Evolutionary conservation across 2,329 filamentous ascomycete species (phyloP).

Genomic region (Tolypocladium cylindrosporum): DNA sequence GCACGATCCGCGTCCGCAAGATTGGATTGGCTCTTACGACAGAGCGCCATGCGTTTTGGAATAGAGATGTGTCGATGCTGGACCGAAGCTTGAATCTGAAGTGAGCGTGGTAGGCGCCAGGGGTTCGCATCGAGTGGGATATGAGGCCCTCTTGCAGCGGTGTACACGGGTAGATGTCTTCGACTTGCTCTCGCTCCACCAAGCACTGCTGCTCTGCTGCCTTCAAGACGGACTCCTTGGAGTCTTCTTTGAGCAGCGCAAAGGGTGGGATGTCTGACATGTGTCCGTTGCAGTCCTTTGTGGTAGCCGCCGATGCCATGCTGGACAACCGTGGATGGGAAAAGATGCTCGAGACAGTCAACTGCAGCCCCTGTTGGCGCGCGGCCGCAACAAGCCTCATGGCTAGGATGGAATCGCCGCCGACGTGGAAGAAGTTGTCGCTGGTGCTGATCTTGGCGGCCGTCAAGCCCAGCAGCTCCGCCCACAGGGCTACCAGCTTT

Average conservation of each 20-base stretch:
- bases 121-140: constrained; percentile 32
- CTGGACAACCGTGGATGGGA: constrained; percentile 4
- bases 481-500: constrained; percentile 1
- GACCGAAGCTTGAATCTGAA: constrained; percentile 26
- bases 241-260: neutral
- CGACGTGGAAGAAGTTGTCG: constrained; percentile 35
- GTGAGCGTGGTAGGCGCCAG: constrained; percentile 34
- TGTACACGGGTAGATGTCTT: constrained; percentile 41
- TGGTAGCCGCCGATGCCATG: neutral
- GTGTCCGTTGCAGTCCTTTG: neutral
- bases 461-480: constrained; percentile 3
- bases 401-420: constrained; percentile 35
- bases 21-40: constrained; percentile 23
- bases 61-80: constrained; percentile 16
- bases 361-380: constrained; percentile 20
- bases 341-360: constrained; percentile 34
- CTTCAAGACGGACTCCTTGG: neutral
- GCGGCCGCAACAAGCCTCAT: constrained; percentile 29
- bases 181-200: constrained; percentile 14
- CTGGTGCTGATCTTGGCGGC: constrained; percentile 20
- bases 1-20: constrained; percentile 32
- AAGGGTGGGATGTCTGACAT: neutral
- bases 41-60: constrained; percentile 27
- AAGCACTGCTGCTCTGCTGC: neutral
- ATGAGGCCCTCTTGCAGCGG: constrained; percentile 40